Percentiles rank a stretch among this genome's conserved stretches.
phyloP scores from a whole-genome alignment of 331 rosid species.

The Ulmus americana region DNA sequence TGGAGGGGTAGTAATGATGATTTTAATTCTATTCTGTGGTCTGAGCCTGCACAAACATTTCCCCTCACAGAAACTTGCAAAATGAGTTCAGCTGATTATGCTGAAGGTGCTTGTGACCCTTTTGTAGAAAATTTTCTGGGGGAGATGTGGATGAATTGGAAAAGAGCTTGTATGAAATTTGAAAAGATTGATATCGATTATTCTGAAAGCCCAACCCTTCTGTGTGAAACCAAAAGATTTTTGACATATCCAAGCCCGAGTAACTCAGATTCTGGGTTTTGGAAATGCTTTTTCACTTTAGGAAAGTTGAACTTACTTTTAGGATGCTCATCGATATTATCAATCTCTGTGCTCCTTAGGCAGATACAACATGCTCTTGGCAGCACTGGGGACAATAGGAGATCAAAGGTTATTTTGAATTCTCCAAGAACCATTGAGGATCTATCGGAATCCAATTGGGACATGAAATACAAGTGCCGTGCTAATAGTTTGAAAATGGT shows the following conservation, averaged over 20 bases:
- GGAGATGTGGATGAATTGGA: slow-evolving; percentile 56
- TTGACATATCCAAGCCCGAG: slow-evolving; percentile 35
- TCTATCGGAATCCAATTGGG: slow-evolving; percentile 32
- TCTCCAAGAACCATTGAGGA: slow-evolving; percentile 20
- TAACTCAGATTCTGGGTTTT: slow-evolving; percentile 42
- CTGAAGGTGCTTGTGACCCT: slow-evolving; percentile 39
- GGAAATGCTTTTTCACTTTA: slow-evolving; percentile 55
- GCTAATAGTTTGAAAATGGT: slow-evolving; percentile 38
- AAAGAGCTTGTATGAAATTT: slow-evolving; percentile 40
- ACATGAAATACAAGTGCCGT: slow-evolving; percentile 30
- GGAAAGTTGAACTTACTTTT: slow-evolving; percentile 69
- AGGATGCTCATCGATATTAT: slow-evolving; percentile 52
- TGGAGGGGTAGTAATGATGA: slow-evolving; percentile 27
- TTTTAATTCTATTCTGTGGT: slow-evolving; percentile 51
- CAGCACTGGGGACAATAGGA: slow-evolving; percentile 35
- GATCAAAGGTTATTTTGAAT: slow-evolving; percentile 23
- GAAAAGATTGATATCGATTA: slow-evolving; percentile 43
- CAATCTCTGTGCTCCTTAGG: slow-evolving; percentile 50
- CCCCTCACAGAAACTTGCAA: slow-evolving; percentile 37
- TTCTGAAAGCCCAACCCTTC: slow-evolving; percentile 64
- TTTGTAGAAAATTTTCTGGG: slow-evolving; percentile 38
- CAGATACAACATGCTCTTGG: slow-evolving; percentile 43
- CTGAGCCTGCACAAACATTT: slow-evolving; percentile 52
- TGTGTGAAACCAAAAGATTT: slow-evolving; percentile 48
- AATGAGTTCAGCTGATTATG: slow-evolving; percentile 13